Percentiles rank a stretch among this genome's conserved stretches.
Evolutionary conservation across 768 basidiomycete genomes (phyloP).

Genomic region (Trametes cubensis): DNA sequence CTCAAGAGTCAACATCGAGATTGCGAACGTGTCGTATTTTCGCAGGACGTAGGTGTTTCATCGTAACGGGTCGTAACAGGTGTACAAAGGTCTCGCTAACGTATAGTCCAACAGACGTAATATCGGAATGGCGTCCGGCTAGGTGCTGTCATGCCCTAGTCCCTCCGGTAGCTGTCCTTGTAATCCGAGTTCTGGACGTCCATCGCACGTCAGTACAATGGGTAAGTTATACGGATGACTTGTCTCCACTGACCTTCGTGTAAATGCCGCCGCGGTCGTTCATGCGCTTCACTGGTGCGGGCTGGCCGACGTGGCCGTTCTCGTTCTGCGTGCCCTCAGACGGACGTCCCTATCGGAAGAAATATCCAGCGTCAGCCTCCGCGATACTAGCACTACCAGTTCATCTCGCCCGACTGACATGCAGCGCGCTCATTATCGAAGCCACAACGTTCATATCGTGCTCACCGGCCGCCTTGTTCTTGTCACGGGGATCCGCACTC

Average conservation of each 20-base stretch:
- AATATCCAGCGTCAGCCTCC: neutral
- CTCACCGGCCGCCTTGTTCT: neutral
- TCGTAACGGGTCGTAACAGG: too few species aligned
- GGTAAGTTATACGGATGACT: neutral
- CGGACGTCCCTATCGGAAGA: neutral
- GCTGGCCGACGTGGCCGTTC: slow-evolving; percentile 20
- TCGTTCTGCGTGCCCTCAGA: slow-evolving; percentile 5
- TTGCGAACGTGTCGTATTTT: too few species aligned
- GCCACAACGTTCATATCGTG: neutral
- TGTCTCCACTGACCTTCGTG: slow-evolving; percentile 16
- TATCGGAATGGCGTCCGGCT: too few species aligned
- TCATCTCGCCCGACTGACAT: too few species aligned
- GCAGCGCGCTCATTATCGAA: slow-evolving; percentile 14
- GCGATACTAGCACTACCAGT: neutral
- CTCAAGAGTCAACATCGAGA: too few species aligned
- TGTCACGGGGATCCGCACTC: neutral
- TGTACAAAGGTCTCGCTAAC: too few species aligned
- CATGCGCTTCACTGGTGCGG: slow-evolving; percentile 7
- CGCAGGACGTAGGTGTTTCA: too few species aligned
- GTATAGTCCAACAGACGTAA: too few species aligned
- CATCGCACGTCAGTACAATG: neutral
- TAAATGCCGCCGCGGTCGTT: slow-evolving; percentile 24
- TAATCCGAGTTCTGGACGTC: slow-evolving; percentile 17
- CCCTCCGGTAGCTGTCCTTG: slow-evolving; percentile 19
- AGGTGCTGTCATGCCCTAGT: too few species aligned